Evolutionary conservation across 495 filamentous ascomycete species (phyloP).

Genomic region (Ramalina intermedia): DNA sequence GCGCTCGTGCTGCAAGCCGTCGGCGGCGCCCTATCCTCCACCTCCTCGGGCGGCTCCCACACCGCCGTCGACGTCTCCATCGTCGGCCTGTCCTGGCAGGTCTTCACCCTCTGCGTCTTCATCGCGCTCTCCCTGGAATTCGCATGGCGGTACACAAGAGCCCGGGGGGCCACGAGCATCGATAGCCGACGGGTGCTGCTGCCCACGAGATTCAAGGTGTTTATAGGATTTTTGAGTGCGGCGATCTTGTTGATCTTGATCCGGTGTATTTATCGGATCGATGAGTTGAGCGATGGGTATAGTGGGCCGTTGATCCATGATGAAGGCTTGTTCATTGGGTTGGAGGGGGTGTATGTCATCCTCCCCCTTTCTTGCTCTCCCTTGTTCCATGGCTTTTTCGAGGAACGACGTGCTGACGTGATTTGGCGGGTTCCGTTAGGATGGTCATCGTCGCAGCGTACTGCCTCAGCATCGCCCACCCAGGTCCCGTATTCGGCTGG

Average conservation of each 20-base stretch:
- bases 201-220: constrained; percentile 23
- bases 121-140: constrained; percentile 29
- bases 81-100: constrained; percentile 31
- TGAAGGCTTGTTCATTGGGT: constrained; percentile 30
- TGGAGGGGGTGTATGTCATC: constrained; percentile 33
- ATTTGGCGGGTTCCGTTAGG: neutral
- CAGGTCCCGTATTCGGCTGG: constrained; percentile 12
- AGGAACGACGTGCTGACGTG: neutral
- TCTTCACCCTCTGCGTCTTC: constrained; percentile 34
- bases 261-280: constrained; percentile 35
- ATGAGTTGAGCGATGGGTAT: constrained; percentile 34
- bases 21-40: constrained; percentile 32
- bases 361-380: neutral
- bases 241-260: constrained; percentile 32
- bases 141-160: constrained; percentile 20
- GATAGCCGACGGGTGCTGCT: constrained; percentile 5
- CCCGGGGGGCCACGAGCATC: constrained; percentile 3
- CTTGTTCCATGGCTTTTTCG: no score
- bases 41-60: constrained; percentile 11
- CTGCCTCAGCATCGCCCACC: constrained; percentile 19
- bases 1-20: constrained; percentile 36
- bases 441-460: constrained; percentile 18
- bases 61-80: constrained; percentile 24
- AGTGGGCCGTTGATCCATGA: constrained; percentile 25
- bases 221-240: constrained; percentile 25